Evolutionary conservation across 345 rosid species (phyloP), one percentile per base, ranked within the genome.

Genomic region (Eucalyptus globulus): DNA sequence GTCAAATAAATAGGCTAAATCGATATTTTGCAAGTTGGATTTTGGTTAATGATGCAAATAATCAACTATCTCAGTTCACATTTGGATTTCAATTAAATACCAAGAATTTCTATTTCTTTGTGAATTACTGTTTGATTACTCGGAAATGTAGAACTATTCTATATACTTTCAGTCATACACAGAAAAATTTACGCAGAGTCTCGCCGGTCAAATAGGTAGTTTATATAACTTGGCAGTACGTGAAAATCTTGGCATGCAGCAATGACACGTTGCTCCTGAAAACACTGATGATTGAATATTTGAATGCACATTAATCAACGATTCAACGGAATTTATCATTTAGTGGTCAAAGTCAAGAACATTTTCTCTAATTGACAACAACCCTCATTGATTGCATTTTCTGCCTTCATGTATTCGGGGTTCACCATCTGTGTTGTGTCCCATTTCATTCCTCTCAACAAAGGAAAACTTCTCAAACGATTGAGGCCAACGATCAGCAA

Each of bases 11-110:
- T 56, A 24, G 6, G 62, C 62, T 21, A 56, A 9, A 24, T 24
- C 3, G 6, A 56, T 56, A 56, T 22, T 56, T 9, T 0, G 3
- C 62, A 56, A 22, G 62, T 22, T 56, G 62, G 13, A 0, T 56
- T 56, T 56, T 56, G 62, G 62, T 56, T 56, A 56, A 56, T 24
- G 12, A 9, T 22, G 62, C 62, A 56, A 56, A 56, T 22, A 9
- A 22, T 0, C 62, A 0, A 4, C 62, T 56, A 9, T 56, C 62
- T 56, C 62, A 56, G 12, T 24, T 0, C 62, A 24, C 29, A 9
- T 0, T 56, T 56, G 62, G 27, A n/a, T 65, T 0, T 8, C 76
- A 15, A 67, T n/a, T n/a, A 67, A n/a, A 60, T 11, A 60, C n/a
- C n/a, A 12, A 26, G 12, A 27, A 31, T 60, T 60, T 60, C 67